Conservation (phyloP, 148 eudicot species). For the Vaccinium myrtillus region DNA sequence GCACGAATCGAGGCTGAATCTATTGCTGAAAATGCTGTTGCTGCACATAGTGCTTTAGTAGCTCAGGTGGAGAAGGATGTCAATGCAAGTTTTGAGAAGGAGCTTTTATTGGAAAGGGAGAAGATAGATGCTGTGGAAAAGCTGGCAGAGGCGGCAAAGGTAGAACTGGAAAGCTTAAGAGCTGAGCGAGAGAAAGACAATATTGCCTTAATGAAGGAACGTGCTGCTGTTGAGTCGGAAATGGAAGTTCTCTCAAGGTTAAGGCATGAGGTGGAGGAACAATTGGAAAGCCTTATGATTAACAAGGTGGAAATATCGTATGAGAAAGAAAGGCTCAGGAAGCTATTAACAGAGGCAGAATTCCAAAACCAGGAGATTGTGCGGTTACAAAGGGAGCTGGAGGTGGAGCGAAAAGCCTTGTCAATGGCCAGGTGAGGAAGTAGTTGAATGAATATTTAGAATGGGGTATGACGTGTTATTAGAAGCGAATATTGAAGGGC, state of each 20-base stretch:
- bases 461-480: neutral
- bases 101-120: slow-evolving; percentile 70
- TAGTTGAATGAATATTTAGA: neutral
- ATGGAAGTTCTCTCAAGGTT: slow-evolving; percentile 83
- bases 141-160: slow-evolving; percentile 78
- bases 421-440: slow-evolving; percentile 90
- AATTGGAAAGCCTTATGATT: slow-evolving; percentile 73
- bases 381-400: slow-evolving; percentile 82
- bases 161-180: slow-evolving; percentile 73
- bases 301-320: slow-evolving; percentile 76
- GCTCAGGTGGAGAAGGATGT: slow-evolving; percentile 91
- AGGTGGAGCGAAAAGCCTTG: slow-evolving; percentile 93
- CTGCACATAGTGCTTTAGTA: slow-evolving; percentile 86
- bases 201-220: slow-evolving; percentile 71
- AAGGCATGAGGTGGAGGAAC: slow-evolving; percentile 81
- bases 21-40: slow-evolving; percentile 91
- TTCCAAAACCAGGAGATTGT: slow-evolving; percentile 68
- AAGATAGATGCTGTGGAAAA: slow-evolving; percentile 72
- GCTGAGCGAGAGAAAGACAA: slow-evolving; percentile 62
- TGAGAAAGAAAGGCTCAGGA: slow-evolving; percentile 80
- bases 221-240: slow-evolving; percentile 87
- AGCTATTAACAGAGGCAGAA: slow-evolving; percentile 80
- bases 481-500: neutral
- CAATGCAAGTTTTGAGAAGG: slow-evolving; percentile 79
- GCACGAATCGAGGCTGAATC: slow-evolving; percentile 97